Evolutionary conservation across 176 grass and related monocot genomes (phyloP), one percentile per base, ranked within the genome.

Genomic region (Hordeum vulgare): DNA sequence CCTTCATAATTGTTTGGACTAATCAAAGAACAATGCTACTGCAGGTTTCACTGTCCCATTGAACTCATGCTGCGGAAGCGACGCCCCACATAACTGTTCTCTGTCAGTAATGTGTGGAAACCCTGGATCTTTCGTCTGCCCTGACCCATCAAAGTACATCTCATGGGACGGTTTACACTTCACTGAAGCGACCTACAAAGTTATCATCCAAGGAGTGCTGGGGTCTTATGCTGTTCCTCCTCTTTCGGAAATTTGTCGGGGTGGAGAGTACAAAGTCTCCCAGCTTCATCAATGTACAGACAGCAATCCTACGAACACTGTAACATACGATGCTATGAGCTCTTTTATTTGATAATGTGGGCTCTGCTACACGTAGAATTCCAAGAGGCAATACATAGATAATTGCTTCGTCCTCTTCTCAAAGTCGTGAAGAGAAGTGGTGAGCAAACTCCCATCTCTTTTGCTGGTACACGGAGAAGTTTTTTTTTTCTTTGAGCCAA

Each of bases 121-220:
- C 13, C 90, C 90, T 67, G 91, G 87, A 71, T 91, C 94, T 61
- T 49, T 57, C 0, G 73, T 97, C 36, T 97, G 91, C 65, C 31
- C 86, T 37, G 78, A 97, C 36, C 89, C 94, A 57, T 97, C 91
- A 33, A 89, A 84, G 71, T 97, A 97, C 77, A 78, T 88, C 53
- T 97, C 94, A 69, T 97, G 94, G 94, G 94, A 97, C 77, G 91
- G 94, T 17, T 85, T 97, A 31, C 94, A 97, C 84, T 90, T 97
- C 75, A 97, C 94, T 0, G 94, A 97, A 63, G 86, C 91, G 11
- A 86, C 84, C 45, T 97, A 97, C 66, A 93, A 91, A 78, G 65
- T 93, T 31, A 76, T 97, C 36, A 90, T 92, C 79, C 91, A 91
- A 72, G 91, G 89, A 42, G 84, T 97, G 37, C 67, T 97, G 53